Evolutionary conservation across 352 stramenopile genomes (phyloP).

Genomic region (Globisporangium barbulae): DNA sequence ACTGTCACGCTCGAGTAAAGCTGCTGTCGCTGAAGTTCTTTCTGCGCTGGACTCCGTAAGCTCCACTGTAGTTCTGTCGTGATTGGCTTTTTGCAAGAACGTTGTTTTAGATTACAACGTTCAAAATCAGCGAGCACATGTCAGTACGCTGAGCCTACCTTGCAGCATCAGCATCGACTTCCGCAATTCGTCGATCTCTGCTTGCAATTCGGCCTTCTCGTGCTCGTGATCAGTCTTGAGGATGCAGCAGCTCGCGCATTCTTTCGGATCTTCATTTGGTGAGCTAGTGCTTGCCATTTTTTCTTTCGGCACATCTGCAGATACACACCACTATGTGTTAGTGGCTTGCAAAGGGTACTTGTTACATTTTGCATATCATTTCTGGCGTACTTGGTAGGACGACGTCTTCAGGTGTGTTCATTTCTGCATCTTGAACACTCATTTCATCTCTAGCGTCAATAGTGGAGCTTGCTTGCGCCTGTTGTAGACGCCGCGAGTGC

Average conservation of each 20-base stretch:
- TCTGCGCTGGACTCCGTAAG: slow-evolving; percentile 14
- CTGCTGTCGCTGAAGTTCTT: slow-evolving; percentile 14
- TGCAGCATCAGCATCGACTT: slow-evolving; percentile 10
- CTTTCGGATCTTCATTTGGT: not conserved
- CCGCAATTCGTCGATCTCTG: slow-evolving; percentile 12
- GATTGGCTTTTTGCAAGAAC: slow-evolving; percentile 24
- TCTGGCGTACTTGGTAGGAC: not conserved
- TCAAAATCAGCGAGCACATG: not conserved
- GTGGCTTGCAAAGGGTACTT: not conserved
- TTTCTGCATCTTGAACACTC: not conserved
- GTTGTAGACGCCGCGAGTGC: not conserved
- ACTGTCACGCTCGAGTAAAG: slow-evolving; percentile 26
- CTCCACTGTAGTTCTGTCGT: slow-evolving; percentile 23
- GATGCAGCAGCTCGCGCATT: slow-evolving; percentile 2
- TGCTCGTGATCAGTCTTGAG: slow-evolving; percentile 6
- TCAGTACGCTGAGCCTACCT: not conserved
- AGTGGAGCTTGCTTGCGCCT: not conserved
- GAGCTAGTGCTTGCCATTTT: not conserved
- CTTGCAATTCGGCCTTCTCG: slow-evolving; percentile 6
- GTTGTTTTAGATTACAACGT: not conserved
- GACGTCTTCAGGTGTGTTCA: not conserved
- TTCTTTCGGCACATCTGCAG: not conserved
- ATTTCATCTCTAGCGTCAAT: not conserved
- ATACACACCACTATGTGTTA: not conserved
- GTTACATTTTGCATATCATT: too few relatives aligned